Base-by-base conservation (phyloP, 495 filamentous ascomycete species). In the Tuber microsphaerosporum region DNA sequence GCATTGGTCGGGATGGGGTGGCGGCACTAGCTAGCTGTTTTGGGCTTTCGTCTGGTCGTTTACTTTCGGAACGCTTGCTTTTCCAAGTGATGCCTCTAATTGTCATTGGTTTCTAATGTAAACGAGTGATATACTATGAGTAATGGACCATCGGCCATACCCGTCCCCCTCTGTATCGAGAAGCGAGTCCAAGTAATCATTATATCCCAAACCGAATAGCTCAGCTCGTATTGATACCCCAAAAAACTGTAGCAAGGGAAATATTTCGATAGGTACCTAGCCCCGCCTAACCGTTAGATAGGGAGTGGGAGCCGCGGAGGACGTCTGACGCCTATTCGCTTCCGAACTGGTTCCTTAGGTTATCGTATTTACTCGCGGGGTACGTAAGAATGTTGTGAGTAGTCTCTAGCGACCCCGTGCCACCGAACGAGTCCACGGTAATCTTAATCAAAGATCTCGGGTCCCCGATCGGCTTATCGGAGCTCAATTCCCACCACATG, bases 401-500 rank as follows among this genome's bases (percentile, higher is more conserved):
- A 73, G 84, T 84, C 72, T 93, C 89, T 81, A 96, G 81, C 31
- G 80, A 83, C 9, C 75, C 80, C 1, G 76, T 77, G 8, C 89
- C 86, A 70, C 86, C 87, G n/a, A 89, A 82, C 0, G 80, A 80
- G 42, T 88, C 86, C 22, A 90, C 88, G 74, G 91, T 85, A 14
- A 86, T 89, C 37, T 85, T 86, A 68, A 94, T 88, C 84, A 94
- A 81, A 81, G 91, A 91, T 51, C 86, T 86, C 7, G 85, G 84
- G 2, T 86, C 89, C 0, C 70, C 80, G 22, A 82, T 75, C 31
- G 81, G 78, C 82, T 88, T 90, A 82, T 97, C 94, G 39, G 88
- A 90, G 82, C 89, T 92, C 39, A 88, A 89, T 84, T 97, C 94
- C 94, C 94, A 97, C 88, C 92, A 97, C 89, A 97, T 94, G 0